These are phyloP conservation scores for Diplotaxis tenuifolia DNA, from an alignment of 345 rosid species.

Conservation along the genomic window DNA sequence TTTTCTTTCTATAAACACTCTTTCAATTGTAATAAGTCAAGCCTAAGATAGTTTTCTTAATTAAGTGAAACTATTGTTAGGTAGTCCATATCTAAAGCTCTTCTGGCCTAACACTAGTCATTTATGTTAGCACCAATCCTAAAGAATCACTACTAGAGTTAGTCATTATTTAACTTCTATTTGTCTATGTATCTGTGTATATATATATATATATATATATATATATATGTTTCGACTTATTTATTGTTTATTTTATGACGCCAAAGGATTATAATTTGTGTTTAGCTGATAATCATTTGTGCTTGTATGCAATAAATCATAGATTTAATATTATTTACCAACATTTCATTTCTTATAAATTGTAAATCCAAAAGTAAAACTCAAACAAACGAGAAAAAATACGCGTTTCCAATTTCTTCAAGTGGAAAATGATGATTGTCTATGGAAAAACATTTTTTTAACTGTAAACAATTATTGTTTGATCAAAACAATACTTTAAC, in stretches of 20 bases:
- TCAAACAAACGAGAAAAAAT: neutral
- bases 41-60: conserved; percentile 37
- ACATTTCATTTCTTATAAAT: neutral
- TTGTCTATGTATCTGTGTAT: neutral
- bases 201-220: neutral
- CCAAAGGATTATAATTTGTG: neutral
- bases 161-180: neutral
- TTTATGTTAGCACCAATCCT: conserved; percentile 6
- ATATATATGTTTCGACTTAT: neutral
- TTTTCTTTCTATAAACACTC: conserved; percentile 13
- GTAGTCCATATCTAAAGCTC: conserved; percentile 29
- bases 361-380: neutral
- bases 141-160: neutral
- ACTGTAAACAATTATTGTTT: too few species aligned
- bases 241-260: neutral
- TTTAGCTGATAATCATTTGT: neutral
- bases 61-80: conserved; percentile 35
- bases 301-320: neutral
- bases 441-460: neutral
- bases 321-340: neutral
- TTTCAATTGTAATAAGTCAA: conserved; percentile 19
- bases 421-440: neutral
- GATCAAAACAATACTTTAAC: neutral
- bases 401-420: neutral
- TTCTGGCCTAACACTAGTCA: conserved; percentile 31